Conservation (phyloP, 768 basidiomycete species). For the Tephrocybe sp. region DNA sequence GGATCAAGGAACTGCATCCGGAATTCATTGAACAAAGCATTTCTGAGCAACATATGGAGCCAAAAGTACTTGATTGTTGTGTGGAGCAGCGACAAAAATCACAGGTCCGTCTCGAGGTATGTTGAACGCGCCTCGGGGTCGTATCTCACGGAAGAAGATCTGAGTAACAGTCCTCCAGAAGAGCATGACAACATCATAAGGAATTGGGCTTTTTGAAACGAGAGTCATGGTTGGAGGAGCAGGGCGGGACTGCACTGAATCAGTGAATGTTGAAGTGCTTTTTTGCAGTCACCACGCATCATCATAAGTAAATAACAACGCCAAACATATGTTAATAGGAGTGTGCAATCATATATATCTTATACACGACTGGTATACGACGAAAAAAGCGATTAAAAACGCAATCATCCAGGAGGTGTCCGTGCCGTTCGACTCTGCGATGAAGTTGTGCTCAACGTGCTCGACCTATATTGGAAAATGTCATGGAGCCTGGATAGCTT, state of each 20-base stretch:
- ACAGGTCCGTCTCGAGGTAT: constrained; percentile 88
- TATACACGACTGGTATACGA: constrained; percentile 6
- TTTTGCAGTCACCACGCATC: constrained; percentile 6
- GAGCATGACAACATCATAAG: constrained; percentile 74
- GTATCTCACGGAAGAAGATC: constrained; percentile 95
- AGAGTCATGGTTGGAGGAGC: constrained; percentile 19
- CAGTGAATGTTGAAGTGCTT: not conserved
- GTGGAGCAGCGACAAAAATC: constrained; percentile 91
- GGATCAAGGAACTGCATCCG: constrained; percentile 83
- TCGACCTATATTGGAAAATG: constrained; percentile 80
- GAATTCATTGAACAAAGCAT: constrained; percentile 13
- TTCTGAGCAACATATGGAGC: constrained; percentile 4
- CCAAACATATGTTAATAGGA: constrained; percentile 5
- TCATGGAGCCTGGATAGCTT: constrained; percentile 74
- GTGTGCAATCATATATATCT: not conserved
- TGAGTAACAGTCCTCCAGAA: constrained; percentile 87
- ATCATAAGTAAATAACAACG: constrained; percentile 3
- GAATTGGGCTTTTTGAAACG: constrained; percentile 23
- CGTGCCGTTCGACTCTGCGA: constrained; percentile 32
- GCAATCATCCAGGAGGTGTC: constrained; percentile 25
- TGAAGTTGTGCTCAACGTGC: constrained; percentile 50
- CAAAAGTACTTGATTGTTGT: constrained; percentile 76
- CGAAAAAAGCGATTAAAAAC: not conserved
- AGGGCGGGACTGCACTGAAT: not conserved
- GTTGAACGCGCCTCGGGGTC: constrained; percentile 92